Percentiles rank a stretch among this genome's conserved stretches.
phyloP scores from a whole-genome alignment of 331 rosid species.

The Spiraea crenata region DNA sequence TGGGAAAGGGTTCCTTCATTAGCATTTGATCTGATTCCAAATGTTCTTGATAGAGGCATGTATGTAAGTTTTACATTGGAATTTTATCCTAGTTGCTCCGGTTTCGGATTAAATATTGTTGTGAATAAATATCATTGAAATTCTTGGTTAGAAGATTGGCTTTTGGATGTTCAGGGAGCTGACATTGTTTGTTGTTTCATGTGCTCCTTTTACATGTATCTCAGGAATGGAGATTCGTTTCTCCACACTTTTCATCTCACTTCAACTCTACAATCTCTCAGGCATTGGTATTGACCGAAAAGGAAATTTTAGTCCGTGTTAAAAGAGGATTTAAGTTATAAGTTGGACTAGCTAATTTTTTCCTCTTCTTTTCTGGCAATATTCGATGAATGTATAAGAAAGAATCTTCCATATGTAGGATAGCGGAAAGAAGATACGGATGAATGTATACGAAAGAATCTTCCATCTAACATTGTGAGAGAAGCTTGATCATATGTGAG shows the following conservation, averaged over 20 bases:
- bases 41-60: slow-evolving; percentile 80
- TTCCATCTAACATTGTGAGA: slow-evolving; percentile 87
- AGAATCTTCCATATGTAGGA: slow-evolving; percentile 39
- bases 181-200: slow-evolving; percentile 18
- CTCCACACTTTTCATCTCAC: slow-evolving; percentile 71
- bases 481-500: slow-evolving; percentile 14
- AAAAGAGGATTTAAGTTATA: slow-evolving; percentile 1
- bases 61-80: slow-evolving; percentile 17
- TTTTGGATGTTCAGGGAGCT: slow-evolving; percentile 6
- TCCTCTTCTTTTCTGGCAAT: slow-evolving; percentile 23
- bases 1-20: slow-evolving; percentile 75
- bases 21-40: slow-evolving; percentile 79
- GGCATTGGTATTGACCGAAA: slow-evolving; percentile 75
- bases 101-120: background rate
- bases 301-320: slow-evolving; percentile 32
- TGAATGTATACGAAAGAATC: slow-evolving; percentile 79
- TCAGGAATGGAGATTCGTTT: slow-evolving; percentile 92
- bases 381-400: background rate
- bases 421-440: slow-evolving; percentile 95
- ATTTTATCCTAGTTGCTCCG: background rate
- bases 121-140: background rate
- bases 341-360: slow-evolving; percentile 6
- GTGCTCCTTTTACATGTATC: slow-evolving; percentile 26
- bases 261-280: slow-evolving; percentile 81
- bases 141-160: slow-evolving; percentile 4